Base-by-base conservation (phyloP, 805 yeast species). In the Ogataea kodamae region DNA sequence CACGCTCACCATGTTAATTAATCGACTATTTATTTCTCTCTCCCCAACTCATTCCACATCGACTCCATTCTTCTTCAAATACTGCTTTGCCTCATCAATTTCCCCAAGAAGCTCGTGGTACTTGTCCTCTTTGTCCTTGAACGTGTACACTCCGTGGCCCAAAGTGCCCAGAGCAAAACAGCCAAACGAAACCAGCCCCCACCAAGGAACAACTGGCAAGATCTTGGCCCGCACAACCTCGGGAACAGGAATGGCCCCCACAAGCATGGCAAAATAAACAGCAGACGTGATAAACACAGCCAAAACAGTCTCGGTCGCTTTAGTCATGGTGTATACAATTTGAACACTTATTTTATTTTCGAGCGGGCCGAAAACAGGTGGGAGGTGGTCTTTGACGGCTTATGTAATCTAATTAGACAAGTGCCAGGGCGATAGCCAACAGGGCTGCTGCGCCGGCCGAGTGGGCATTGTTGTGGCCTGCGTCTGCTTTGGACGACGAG, bases 51-150 rank as follows among this genome's bases (percentile, higher is more conserved):
- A 35, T 20, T 39, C 72, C 40, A 76, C 67, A 42, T 67, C 70
- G 41, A 80, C 67, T 12, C 81, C 81, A 50, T 78, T 70, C 37
- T 63, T 48, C 46, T 65, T 68, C 52, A 79, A 65, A 44, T 72
- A 79, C 2, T 52, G 61, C 62, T 74, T 78, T 42, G 88, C 88
- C 55, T 75, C 80, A 27, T 65, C 73, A 45, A 80, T 77, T 57
- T 72, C 72, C 44, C 40, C 64, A 53, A 76, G 63, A 50, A 80
- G 68, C 54, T 80, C 87, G 44, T 64, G 50, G 59, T 80, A 76
- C 57, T 78, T 80, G 35, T 67, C 81, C 44, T 77, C 78, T 57
- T 81, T 80, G 62, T 80, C 84, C 45, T 80, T 78, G 64, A 80
- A 78, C 2, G 85, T 74, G 50, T 66, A 61, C 10, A 80, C 79